Conservation (phyloP, 192 early-diverging fungal species). For the Coemansia sp. region DNA sequence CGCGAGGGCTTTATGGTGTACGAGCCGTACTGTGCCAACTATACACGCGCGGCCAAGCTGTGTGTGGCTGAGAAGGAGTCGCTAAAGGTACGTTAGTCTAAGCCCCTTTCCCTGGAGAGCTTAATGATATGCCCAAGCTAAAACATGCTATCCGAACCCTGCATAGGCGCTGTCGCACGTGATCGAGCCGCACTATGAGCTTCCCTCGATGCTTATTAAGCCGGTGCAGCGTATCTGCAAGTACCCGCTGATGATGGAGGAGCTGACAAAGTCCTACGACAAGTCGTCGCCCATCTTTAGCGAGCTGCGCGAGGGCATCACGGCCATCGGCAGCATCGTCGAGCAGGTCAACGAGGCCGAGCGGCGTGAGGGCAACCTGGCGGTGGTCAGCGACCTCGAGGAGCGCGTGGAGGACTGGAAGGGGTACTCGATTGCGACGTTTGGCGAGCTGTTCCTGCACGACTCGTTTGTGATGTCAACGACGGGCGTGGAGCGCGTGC, state of each 20-base stretch:
- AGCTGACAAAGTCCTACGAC: slow-evolving; percentile 66
- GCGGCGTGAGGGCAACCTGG: slow-evolving; percentile 84
- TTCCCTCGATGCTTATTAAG: slow-evolving; percentile 93
- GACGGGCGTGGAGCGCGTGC: slow-evolving; percentile 75
- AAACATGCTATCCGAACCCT: slow-evolving; percentile 7
- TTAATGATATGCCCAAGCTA: too few relatives aligned
- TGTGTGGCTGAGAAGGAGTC: slow-evolving; percentile 64
- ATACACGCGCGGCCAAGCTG: slow-evolving; percentile 70
- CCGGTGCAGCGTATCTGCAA: slow-evolving; percentile 98
- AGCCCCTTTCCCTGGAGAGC: not conserved
- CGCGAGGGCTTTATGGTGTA: slow-evolving; percentile 83
- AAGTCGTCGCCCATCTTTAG: slow-evolving; percentile 57
- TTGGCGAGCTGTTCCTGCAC: slow-evolving; percentile 79
- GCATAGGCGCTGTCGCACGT: slow-evolving; percentile 59
- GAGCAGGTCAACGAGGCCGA: slow-evolving; percentile 89
- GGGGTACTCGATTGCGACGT: slow-evolving; percentile 70
- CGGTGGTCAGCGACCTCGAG: slow-evolving; percentile 76
- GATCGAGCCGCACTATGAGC: slow-evolving; percentile 81
- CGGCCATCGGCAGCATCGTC: slow-evolving; percentile 80
- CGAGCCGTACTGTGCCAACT: slow-evolving; percentile 93
- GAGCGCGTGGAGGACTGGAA: slow-evolving; percentile 91
- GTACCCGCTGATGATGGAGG: slow-evolving; percentile 81
- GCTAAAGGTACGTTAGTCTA: slow-evolving; percentile 53
- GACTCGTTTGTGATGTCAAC: slow-evolving; percentile 86
- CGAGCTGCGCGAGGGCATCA: slow-evolving; percentile 72